Conservation (phyloP, 805 yeast genomes). For the Candida sphagnicola region DNA sequence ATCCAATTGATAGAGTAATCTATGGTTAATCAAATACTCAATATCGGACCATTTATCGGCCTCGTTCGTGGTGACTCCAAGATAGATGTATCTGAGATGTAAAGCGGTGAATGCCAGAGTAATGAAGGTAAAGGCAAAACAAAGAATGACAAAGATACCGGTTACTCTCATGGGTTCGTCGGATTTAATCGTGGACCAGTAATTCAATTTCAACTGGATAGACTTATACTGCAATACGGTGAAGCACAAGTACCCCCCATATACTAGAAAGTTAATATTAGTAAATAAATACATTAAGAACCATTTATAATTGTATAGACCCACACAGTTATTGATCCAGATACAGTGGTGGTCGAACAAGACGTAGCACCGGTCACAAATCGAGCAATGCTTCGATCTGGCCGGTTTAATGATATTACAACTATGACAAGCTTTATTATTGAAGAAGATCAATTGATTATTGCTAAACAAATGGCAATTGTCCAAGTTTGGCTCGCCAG, state of each 20-base stretch:
- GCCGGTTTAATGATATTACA: constrained; percentile 51
- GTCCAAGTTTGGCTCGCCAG: constrained; percentile 30
- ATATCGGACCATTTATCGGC: constrained; percentile 66
- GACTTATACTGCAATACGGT: constrained; percentile 13
- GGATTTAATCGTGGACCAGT: constrained; percentile 14
- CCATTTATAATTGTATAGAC: constrained; percentile 58
- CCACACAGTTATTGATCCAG: constrained; percentile 74
- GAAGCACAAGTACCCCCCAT: constrained; percentile 39
- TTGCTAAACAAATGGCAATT: constrained; percentile 21
- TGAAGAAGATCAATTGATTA: constrained; percentile 54
- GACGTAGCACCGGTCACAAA: constrained; percentile 52
- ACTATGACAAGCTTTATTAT: constrained; percentile 43
- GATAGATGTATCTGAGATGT: constrained; percentile 48
- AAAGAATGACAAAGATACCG: constrained; percentile 39
- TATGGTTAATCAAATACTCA: constrained; percentile 39
- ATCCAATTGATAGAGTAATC: constrained; percentile 21
- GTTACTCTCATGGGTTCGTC: constrained; percentile 32
- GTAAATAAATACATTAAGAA: constrained; percentile 53
- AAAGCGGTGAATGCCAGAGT: constrained; percentile 35
- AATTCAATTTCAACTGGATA: constrained; percentile 1
- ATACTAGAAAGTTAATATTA: constrained; percentile 39
- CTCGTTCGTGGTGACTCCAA: constrained; percentile 78
- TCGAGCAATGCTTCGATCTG: constrained; percentile 58
- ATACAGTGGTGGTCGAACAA: constrained; percentile 59
- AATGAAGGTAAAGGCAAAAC: constrained; percentile 33